phyloP scores from a whole-genome alignment of 495 filamentous ascomycete species.

The Daldinia childiae region DNA sequence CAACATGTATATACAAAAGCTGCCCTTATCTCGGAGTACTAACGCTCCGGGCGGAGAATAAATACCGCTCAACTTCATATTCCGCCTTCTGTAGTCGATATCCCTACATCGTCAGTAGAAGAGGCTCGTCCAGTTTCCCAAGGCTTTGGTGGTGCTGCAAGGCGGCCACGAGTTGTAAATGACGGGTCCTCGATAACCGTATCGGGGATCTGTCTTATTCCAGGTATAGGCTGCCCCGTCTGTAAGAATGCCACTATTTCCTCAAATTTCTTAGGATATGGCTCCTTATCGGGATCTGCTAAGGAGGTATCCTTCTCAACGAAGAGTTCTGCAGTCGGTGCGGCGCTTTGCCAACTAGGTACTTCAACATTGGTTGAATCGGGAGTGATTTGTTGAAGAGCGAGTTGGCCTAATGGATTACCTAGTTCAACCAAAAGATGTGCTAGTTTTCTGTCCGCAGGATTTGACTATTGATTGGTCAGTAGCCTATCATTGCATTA shows the following conservation, averaged over 20 bases:
- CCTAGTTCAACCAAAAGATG: conserved; percentile 43
- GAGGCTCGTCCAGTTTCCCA: conserved; percentile 68
- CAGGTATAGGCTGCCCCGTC: conserved; percentile 83
- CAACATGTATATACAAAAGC: not conserved
- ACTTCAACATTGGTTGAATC: conserved; percentile 34
- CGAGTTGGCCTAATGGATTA: conserved; percentile 31
- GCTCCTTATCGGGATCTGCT: conserved; percentile 54
- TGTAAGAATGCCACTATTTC: conserved; percentile 91
- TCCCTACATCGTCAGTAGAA: conserved; percentile 6
- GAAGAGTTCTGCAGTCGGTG: conserved; percentile 55
- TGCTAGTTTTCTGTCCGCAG: conserved; percentile 41
- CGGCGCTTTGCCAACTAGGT: conserved; percentile 56
- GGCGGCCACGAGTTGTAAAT: conserved; percentile 54
- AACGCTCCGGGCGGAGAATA: not conserved
- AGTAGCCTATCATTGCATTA: conserved; percentile 1
- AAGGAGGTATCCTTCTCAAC: conserved; percentile 36
- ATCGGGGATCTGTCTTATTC: conserved; percentile 88
- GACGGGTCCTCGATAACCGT: conserved; percentile 71
- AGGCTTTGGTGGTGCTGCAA: conserved; percentile 72
- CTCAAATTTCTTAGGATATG: conserved; percentile 87
- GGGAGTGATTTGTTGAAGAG: conserved; percentile 24
- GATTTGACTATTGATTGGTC: conserved; percentile 28
- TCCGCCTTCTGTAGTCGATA: not conserved
- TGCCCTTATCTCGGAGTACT: not conserved
- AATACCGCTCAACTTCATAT: not conserved